These are phyloP conservation scores for Aspergillus aculeatinus DNA, from an alignment of 2,329 filamentous ascomycete species.

Conservation along the genomic window DNA sequence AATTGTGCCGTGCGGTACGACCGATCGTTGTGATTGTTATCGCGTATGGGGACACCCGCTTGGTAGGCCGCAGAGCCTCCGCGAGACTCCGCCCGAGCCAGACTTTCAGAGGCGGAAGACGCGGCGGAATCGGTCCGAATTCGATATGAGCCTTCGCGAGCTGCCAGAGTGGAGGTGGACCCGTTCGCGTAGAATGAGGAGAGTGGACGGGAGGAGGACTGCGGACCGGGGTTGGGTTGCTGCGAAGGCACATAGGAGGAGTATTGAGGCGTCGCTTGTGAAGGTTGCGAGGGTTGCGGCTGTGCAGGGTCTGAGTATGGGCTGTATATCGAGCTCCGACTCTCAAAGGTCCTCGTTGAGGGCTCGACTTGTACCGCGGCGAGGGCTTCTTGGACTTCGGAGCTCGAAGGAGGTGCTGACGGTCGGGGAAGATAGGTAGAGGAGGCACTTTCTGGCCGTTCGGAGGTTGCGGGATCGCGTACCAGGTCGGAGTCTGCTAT, in stretches of 20 bases:
- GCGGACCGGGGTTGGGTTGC: slow-evolving; percentile 41
- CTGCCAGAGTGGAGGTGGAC: slow-evolving; percentile 36
- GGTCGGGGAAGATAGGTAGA: slow-evolving; percentile 24
- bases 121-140: slow-evolving; percentile 60
- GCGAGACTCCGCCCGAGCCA: slow-evolving; percentile 63
- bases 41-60: slow-evolving; percentile 62
- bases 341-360: slow-evolving; percentile 31
- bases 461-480: slow-evolving; percentile 20
- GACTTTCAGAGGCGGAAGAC: slow-evolving; percentile 56
- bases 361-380: slow-evolving; percentile 23
- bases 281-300: slow-evolving; percentile 18
- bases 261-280: slow-evolving; percentile 42
- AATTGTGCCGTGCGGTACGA: slow-evolving; percentile 64
- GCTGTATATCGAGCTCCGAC: slow-evolving; percentile 45
- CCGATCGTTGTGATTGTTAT: slow-evolving; percentile 67
- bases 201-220: slow-evolving; percentile 44
- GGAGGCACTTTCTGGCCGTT: slow-evolving; percentile 23
- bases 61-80: slow-evolving; percentile 59
- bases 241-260: slow-evolving; percentile 40
- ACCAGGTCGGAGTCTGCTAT: slow-evolving; percentile 26
- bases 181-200: slow-evolving; percentile 51
- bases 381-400: slow-evolving; percentile 18
- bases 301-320: slow-evolving; percentile 47
- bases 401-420: slow-evolving; percentile 14
- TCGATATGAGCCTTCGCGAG: slow-evolving; percentile 51